Base-by-base conservation (phyloP, 31 red algal genomes). In the Pterothamnion heteromorphum region DNA sequence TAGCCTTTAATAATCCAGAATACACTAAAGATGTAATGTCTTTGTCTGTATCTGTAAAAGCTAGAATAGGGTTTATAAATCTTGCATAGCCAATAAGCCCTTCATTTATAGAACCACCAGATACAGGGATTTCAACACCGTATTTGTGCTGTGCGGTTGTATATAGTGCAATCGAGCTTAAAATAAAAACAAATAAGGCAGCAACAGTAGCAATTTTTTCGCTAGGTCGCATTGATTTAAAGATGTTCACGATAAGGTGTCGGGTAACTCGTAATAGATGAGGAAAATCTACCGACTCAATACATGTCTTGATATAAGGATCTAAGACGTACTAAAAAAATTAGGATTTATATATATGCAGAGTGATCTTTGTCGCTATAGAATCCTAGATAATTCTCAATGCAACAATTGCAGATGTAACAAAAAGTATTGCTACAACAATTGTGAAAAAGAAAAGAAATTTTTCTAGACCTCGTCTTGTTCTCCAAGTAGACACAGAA, bases 31-130 rank as follows among this genome's bases (percentile, higher is more conserved):
- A 32, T 2, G 72, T 30, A 30, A 76, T 76, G 72, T 76, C 72
- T 30, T 32, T 26, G 30, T 76, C 72, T 76, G 72, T 76, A 30
- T 76, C 26, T 30, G 72, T 30, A 26, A 76, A 76, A 30, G 72
- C 72, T 32, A 76, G 30, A 76, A 76, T 32, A 76, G 72, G 72
- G 72, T 76, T 76, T 30, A 76, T 32, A 76, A 76, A 76, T 30
- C 72, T 26, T 76, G 72, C 26, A 32, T 76, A 76, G 30, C 72
- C 72, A 76, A 76, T 32, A 32, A 76, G 23, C 30, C 26, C 72
- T 76, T 76, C 72, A 76, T 32, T 76, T 30, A 76, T 30, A 76
- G 72, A 76, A 32, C 72, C 72, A 76, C 72, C 72, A 76, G 72
- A 76, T 30, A 26, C 30, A 30, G 72, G 72, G 30, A 76, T 32